Conservation (phyloP, 495 filamentous ascomycete genomes). For the Chaetomium tenue region DNA sequence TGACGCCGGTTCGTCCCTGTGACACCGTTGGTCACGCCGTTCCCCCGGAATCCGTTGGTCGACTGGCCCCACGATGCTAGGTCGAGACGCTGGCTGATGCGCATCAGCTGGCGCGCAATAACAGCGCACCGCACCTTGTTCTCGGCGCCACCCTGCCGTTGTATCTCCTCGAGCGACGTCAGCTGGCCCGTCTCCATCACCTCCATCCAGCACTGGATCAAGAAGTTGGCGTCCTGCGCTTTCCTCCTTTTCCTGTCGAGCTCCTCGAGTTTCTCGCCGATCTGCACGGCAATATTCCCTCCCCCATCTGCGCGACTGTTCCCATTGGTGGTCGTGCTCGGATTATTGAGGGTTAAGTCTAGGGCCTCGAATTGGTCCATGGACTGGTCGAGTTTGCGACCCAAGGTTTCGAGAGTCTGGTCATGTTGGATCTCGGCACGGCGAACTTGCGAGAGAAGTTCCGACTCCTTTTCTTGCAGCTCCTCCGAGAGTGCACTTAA, state of each 20-base stretch:
- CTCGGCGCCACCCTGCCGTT: conserved; percentile 73
- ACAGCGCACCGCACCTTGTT: conserved; percentile 85
- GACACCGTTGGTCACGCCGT: conserved; percentile 55
- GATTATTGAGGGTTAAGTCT: conserved; percentile 70
- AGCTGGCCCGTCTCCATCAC: conserved; percentile 83
- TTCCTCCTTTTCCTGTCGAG: conserved; percentile 86
- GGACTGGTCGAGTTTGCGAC: conserved; percentile 83
- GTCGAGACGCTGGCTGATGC: conserved; percentile 82
- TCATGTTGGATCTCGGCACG: conserved; percentile 90
- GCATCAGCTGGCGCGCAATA: conserved; percentile 83
- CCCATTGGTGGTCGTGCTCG: conserved; percentile 38
- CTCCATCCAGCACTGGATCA: conserved; percentile 94
- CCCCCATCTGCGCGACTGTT: conserved; percentile 61
- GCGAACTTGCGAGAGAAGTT: conserved; percentile 82
- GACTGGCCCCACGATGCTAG: conserved; percentile 66
- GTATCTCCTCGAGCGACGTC: conserved; percentile 74
- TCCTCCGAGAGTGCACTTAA: conserved; percentile 81
- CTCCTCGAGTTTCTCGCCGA: conserved; percentile 89
- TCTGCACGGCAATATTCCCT: conserved; percentile 87
- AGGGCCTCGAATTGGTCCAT: conserved; percentile 87
- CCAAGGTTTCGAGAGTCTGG: conserved; percentile 78
- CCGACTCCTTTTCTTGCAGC: conserved; percentile 80
- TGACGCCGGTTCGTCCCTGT: conserved; percentile 41
- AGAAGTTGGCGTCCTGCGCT: conserved; percentile 87
- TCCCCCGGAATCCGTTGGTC: conserved; percentile 51